Evolutionary conservation across 148 eudicot species (phyloP).

Genomic region (Chenopodium quinoa): DNA sequence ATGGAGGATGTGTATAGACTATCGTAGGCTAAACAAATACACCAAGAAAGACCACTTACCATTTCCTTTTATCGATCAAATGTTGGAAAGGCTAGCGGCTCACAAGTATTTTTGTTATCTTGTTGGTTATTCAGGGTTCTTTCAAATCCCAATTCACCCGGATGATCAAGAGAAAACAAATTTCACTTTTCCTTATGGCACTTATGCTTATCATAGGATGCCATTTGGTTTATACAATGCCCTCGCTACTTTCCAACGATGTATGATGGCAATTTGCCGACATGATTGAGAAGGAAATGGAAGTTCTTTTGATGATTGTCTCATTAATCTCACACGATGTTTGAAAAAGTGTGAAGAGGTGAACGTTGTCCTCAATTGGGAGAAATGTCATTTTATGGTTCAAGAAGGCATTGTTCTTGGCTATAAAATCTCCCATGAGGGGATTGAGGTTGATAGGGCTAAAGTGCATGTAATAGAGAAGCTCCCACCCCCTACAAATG

Average conservation of each 20-base stretch:
- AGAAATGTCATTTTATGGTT: too few relatives aligned
- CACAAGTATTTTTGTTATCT: background rate
- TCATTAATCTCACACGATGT: too few relatives aligned
- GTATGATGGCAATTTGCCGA: background rate
- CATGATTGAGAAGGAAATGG: background rate
- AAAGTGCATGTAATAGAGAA: background rate
- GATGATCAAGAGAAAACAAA: background rate
- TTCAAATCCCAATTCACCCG: background rate
- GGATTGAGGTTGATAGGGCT: background rate
- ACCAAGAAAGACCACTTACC: slow-evolving; percentile 14
- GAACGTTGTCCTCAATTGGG: too few relatives aligned
- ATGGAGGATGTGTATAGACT: slow-evolving; percentile 5
- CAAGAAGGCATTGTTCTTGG: too few relatives aligned
- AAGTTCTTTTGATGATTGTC: background rate
- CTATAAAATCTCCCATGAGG: too few relatives aligned
- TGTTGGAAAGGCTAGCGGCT: background rate
- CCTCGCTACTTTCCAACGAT: background rate
- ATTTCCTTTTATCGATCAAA: slow-evolving; percentile 11
- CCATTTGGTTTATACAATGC: background rate
- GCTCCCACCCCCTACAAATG: background rate
- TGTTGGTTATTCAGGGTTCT: background rate
- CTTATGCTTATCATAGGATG: background rate
- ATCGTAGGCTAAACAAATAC: slow-evolving; percentile 1
- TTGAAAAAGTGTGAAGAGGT: too few relatives aligned
- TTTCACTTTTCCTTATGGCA: background rate